These are phyloP conservation scores for Salvia splendens DNA, from an alignment of 257 asterid genomes.

Conservation along the genomic window DNA sequence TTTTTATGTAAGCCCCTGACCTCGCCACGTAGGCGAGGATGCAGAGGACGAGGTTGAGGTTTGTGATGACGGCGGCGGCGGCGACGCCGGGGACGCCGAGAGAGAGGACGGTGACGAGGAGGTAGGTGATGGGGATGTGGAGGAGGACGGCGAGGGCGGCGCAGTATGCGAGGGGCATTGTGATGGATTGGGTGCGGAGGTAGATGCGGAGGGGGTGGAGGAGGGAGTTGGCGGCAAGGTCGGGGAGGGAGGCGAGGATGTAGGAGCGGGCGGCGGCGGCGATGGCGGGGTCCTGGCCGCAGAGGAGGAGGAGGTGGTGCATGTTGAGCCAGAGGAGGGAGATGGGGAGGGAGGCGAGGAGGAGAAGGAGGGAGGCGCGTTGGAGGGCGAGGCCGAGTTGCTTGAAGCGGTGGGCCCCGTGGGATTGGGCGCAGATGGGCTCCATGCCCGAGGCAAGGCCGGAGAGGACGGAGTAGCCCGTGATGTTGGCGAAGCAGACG, in stretches of 20 bases:
- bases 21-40: constrained; percentile 39
- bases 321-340: constrained; percentile 57
- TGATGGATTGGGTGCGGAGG: constrained; percentile 54
- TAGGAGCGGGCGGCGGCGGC: constrained; percentile 48
- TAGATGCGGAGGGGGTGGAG: constrained; percentile 58
- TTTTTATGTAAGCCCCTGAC: constrained; percentile 39
- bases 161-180: constrained; percentile 49
- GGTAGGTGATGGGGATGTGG: constrained; percentile 50
- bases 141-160: constrained; percentile 40
- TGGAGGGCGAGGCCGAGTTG: constrained; percentile 50
- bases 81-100: constrained; percentile 61
- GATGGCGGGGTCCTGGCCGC: constrained; percentile 49
- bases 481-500: constrained; percentile 52
- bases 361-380: constrained; percentile 44
- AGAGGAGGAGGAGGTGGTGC: constrained; percentile 36
- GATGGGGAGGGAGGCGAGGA: constrained; percentile 45
- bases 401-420: constrained; percentile 54
- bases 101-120: constrained; percentile 43
- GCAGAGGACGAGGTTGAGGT: constrained; percentile 48
- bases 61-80: constrained; percentile 44
- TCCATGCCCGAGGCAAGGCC: constrained; percentile 69
- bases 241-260: constrained; percentile 50
- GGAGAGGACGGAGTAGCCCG: constrained; percentile 63
- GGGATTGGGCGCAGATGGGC: constrained; percentile 66
- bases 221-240: constrained; percentile 42